A percentile compares a stretch with the other conserved stretches of the same genome.
phyloP scores from a whole-genome alignment of 1,139 yeast genomes.

The Saccharomyces hybrid region DNA sequence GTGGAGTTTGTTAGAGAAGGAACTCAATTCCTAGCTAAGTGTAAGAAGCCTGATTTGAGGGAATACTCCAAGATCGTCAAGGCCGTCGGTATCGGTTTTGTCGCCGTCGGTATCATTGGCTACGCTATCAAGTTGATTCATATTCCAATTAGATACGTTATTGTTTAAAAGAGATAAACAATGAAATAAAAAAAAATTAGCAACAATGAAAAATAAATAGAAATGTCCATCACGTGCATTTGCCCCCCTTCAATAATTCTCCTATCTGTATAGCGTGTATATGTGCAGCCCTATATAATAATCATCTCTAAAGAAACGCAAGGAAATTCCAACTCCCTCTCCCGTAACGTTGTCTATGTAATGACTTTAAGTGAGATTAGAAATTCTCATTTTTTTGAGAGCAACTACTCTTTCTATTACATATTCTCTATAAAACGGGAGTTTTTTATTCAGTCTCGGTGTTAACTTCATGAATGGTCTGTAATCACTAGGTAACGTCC shows the following conservation, averaged over 20 bases:
- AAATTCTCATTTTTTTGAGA: too few species aligned
- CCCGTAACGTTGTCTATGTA: too few species aligned
- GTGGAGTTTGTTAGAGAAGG: conserved; percentile 89
- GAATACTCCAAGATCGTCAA: conserved; percentile 84
- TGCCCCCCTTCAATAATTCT: not conserved
- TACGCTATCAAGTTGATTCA: conserved; percentile 91
- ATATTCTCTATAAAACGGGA: not conserved
- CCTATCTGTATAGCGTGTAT: not conserved
- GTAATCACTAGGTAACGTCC: too few species aligned
- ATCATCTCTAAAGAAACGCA: not conserved
- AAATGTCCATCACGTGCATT: not conserved
- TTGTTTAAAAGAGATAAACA: conserved; percentile 48
- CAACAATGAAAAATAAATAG: not conserved
- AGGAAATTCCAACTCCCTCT: not conserved
- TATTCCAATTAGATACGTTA: conserved; percentile 94
- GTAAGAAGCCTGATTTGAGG: conserved; percentile 86
- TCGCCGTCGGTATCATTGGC: conserved; percentile 97
- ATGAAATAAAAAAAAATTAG: not conserved
- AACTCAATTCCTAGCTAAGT: conserved; percentile 74
- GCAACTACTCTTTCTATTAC: too few species aligned
- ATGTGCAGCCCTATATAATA: not conserved
- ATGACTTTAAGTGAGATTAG: too few species aligned
- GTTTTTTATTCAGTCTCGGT: too few species aligned
- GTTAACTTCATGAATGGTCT: too few species aligned
- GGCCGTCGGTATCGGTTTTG: conserved; percentile 94